phyloP scores from a whole-genome alignment of 2,329 filamentous ascomycete species.

The Epichloe gansuensis region DNA sequence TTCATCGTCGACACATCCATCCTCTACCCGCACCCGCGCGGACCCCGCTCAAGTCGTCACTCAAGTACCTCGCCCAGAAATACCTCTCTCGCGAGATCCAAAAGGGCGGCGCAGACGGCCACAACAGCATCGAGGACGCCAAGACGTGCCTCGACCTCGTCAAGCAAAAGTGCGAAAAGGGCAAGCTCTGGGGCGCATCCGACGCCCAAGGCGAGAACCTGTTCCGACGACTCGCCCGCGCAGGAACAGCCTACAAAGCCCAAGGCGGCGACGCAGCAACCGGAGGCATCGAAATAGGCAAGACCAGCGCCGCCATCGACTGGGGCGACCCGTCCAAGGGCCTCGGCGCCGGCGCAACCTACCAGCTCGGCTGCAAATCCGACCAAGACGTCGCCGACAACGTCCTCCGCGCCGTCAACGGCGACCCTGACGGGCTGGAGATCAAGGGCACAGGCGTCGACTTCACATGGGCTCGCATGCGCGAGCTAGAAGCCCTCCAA shows the following conservation, averaged over 20 bases:
- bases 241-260: constrained; percentile 49
- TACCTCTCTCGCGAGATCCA: constrained; percentile 84
- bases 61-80: constrained; percentile 82
- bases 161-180: constrained; percentile 92
- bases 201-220: constrained; percentile 76
- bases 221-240: constrained; percentile 65
- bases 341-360: constrained; percentile 42
- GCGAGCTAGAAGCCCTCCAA: constrained; percentile 51
- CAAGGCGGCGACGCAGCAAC: constrained; percentile 46
- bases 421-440: constrained; percentile 44
- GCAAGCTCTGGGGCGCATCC: constrained; percentile 70
- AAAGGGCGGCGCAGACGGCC: constrained; percentile 60
- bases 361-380: constrained; percentile 43
- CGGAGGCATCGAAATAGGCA: constrained; percentile 42
- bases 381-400: constrained; percentile 46
- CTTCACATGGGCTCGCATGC: constrained; percentile 55
- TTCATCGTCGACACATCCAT: constrained; percentile 89
- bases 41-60: constrained; percentile 80
- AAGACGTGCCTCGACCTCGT: constrained; percentile 83
- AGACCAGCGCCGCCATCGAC: constrained; percentile 68
- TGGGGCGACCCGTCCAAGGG: constrained; percentile 68
- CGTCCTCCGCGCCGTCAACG: constrained; percentile 45
- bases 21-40: constrained; percentile 80
- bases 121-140: constrained; percentile 89
- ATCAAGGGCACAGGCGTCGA: constrained; percentile 50